Conservation (phyloP, 2,329 filamentous ascomycete genomes). For the Aspergillus brasiliensis region DNA sequence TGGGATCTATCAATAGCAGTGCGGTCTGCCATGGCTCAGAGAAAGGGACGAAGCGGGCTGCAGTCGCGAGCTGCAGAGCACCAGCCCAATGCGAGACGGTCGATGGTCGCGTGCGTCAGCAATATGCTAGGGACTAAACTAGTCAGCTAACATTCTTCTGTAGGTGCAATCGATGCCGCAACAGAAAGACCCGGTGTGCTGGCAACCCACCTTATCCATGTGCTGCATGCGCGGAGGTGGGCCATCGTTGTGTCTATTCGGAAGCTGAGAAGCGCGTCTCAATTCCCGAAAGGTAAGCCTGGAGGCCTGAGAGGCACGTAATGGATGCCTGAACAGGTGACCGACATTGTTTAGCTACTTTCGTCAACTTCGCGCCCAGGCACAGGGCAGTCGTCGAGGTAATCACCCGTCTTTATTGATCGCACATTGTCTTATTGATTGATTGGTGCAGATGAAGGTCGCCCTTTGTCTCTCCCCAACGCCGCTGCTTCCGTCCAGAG, state of each 20-base stretch:
- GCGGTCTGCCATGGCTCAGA: constrained; percentile 14
- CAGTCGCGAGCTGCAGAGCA: constrained; percentile 22
- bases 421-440: background rate
- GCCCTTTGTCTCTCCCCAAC: constrained; percentile 4
- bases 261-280: constrained; percentile 41
- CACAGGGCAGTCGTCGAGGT: constrained; percentile 23
- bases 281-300: constrained; percentile 37
- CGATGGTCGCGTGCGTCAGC: constrained; percentile 31
- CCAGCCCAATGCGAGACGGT: constrained; percentile 23
- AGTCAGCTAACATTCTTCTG: constrained; percentile 1
- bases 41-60: constrained; percentile 9
- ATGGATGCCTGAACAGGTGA: constrained; percentile 2
- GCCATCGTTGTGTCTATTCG: constrained; percentile 37
- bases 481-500: constrained; percentile 16
- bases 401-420: background rate
- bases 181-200: constrained; percentile 39
- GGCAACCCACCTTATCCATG: constrained; percentile 40
- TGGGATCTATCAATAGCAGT: background rate
- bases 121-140: background rate
- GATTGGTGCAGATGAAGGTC: background rate
- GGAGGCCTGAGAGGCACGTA: background rate
- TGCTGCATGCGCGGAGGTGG: constrained; percentile 35
- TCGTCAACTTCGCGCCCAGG: constrained; percentile 37
- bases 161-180: constrained; percentile 42
- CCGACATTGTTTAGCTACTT: constrained; percentile 27